phyloP scores from a whole-genome alignment of 345 rosid species.

The Trapa bicornis region DNA sequence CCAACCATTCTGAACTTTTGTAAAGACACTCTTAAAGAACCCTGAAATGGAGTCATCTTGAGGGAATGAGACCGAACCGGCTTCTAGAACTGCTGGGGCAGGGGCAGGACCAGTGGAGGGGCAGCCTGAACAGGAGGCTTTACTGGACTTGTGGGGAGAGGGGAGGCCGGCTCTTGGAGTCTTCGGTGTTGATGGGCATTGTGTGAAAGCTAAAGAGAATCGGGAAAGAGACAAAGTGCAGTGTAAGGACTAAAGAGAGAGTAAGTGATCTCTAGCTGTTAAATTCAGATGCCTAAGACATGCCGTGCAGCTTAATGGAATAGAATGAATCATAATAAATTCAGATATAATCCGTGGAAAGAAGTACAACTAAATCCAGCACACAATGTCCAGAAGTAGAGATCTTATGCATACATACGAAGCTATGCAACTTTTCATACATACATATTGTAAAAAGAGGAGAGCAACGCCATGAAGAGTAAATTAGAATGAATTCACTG shows the following conservation, averaged over 20 bases:
- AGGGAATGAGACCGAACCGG: constrained; percentile 20
- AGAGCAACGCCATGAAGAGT: not conserved
- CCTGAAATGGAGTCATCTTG: constrained; percentile 39
- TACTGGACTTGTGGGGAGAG: constrained; percentile 22
- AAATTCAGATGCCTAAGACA: too few species aligned
- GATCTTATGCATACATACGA: too few species aligned
- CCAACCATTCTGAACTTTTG: constrained; percentile 71
- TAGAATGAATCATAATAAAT: too few species aligned
- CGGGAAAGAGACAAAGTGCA: constrained; percentile 1
- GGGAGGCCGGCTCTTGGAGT: constrained; percentile 30
- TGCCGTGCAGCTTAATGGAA: too few species aligned
- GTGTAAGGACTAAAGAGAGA: not conserved
- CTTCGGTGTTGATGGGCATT: constrained; percentile 68
- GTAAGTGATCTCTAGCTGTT: constrained; percentile 4
- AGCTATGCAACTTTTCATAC: not conserved
- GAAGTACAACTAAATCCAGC: too few species aligned
- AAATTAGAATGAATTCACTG: not conserved
- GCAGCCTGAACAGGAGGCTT: constrained; percentile 8
- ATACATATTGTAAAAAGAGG: not conserved
- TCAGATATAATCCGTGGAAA: too few species aligned
- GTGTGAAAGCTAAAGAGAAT: constrained; percentile 5
- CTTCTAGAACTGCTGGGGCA: constrained; percentile 45
- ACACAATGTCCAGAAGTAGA: too few species aligned
- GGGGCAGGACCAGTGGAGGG: constrained; percentile 55
- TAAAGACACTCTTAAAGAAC: constrained; percentile 60